Percentiles rank a stretch among this genome's conserved stretches.
These are phyloP conservation scores for Auricularia sp. DNA, from an alignment of 768 basidiomycete species.

Conservation along the genomic window DNA sequence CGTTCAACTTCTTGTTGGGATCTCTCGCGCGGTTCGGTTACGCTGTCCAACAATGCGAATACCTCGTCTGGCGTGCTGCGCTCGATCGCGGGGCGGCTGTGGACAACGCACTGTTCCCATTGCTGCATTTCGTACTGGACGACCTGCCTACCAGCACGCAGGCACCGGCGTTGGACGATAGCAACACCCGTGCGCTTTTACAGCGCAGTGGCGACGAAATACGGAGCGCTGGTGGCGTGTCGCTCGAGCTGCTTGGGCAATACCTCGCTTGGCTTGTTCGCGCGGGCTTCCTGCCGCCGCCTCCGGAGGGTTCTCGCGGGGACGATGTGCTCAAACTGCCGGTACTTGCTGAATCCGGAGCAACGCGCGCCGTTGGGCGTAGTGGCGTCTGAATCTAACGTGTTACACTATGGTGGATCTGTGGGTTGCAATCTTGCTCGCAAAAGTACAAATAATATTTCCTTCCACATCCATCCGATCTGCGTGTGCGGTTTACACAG, in stretches of 20 bases:
- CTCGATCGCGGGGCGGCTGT: constrained; percentile 91
- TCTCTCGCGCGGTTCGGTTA: constrained; percentile 75
- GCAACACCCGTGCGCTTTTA: constrained; percentile 65
- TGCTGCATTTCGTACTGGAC: constrained; percentile 94
- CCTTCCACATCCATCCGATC: no score
- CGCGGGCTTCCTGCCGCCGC: constrained; percentile 67
- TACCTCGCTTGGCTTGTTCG: constrained; percentile 90
- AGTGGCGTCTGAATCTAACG: background rate
- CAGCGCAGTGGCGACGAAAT: constrained; percentile 29
- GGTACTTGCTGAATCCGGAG: constrained; percentile 3
- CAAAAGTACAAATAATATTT: background rate
- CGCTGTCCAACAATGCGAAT: constrained; percentile 67
- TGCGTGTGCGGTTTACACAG: no score
- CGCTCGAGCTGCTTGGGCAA: constrained; percentile 54
- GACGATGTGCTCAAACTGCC: background rate
- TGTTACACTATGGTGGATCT: no score
- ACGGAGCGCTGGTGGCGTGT: constrained; percentile 54
- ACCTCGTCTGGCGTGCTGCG: constrained; percentile 82
- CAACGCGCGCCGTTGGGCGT: constrained; percentile 3
- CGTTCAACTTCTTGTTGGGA: constrained; percentile 79
- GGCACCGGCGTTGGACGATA: constrained; percentile 80
- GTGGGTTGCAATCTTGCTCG: background rate
- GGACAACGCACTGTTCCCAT: constrained; percentile 94
- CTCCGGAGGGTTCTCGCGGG: constrained; percentile 17
- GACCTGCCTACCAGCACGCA: constrained; percentile 96